A percentile compares a stretch with the other conserved stretches of the same genome.
phyloP scores from a whole-genome alignment of 495 filamentous ascomycete genomes.

The Evansstolkia leycettana region DNA sequence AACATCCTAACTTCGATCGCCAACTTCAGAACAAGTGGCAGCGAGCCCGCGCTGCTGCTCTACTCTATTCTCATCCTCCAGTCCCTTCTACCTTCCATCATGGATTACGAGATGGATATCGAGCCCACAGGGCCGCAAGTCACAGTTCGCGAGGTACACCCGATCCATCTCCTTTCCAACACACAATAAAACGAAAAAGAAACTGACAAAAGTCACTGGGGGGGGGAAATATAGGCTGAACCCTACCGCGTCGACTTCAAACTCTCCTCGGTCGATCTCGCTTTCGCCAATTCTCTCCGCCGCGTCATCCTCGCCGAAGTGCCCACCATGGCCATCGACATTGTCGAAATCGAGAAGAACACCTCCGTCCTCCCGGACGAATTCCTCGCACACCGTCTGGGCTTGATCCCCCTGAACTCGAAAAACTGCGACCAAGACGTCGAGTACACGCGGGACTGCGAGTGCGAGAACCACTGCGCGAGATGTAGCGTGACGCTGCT shows the following conservation, averaged over 20 bases:
- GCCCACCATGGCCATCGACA: constrained; percentile 87
- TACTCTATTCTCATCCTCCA: no score
- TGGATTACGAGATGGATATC: constrained; percentile 62
- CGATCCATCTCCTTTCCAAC: no score
- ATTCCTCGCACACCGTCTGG: constrained; percentile 86
- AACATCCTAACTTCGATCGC: no score
- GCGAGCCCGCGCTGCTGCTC: constrained; percentile 16
- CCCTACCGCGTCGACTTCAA: constrained; percentile 66
- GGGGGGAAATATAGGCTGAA: constrained; percentile 47
- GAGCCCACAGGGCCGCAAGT: constrained; percentile 56
- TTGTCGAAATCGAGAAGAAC: constrained; percentile 86
- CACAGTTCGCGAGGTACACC: constrained; percentile 54
- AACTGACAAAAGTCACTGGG: no score
- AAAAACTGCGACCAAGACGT: constrained; percentile 72
- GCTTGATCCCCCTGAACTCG: constrained; percentile 78
- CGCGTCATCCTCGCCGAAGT: constrained; percentile 89
- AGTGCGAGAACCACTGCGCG: constrained; percentile 88
- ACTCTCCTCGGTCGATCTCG: constrained; percentile 64
- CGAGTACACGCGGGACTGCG: constrained; percentile 86
- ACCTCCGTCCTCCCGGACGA: constrained; percentile 92
- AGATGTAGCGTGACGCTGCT: constrained; percentile 73
- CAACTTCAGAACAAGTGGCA: constrained; percentile 5
- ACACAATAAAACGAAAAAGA: constrained; percentile 3
- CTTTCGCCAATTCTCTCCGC: constrained; percentile 90
- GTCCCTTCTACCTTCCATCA: constrained; percentile 11